phyloP scores from a whole-genome alignment of 768 basidiomycete species.

The Boletellus ananas region DNA sequence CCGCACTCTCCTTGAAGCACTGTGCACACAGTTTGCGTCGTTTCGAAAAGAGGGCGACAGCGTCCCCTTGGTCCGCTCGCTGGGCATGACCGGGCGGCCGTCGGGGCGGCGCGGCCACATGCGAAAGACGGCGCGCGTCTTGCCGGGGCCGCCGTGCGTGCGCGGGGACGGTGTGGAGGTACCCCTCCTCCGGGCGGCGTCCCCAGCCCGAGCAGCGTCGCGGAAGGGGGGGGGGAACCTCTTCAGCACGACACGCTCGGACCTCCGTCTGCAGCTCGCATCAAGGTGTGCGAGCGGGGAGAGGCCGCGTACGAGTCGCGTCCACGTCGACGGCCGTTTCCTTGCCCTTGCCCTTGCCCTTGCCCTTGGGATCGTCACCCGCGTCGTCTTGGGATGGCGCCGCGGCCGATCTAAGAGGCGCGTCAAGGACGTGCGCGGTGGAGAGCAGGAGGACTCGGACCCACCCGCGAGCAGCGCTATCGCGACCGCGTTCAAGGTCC shows the following conservation, averaged over 20 bases:
- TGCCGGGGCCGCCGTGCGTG: neutral
- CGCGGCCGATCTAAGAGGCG: neutral
- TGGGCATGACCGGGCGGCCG: conserved; percentile 6
- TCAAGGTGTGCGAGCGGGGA: too few relatives aligned
- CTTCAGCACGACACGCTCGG: neutral
- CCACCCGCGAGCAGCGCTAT: neutral
- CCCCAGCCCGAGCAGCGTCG: conserved; percentile 11
- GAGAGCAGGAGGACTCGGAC: too few relatives aligned
- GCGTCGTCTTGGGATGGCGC: neutral
- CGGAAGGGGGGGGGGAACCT: neutral
- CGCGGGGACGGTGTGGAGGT: conserved; percentile 4
- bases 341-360: neutral
- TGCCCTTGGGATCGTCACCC: neutral
- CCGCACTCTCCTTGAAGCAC: conserved; percentile 36
- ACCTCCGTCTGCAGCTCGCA: too few relatives aligned
- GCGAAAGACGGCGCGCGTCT: conserved; percentile 21
- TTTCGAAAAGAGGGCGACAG: conserved; percentile 27
- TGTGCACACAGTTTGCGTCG: conserved; percentile 34
- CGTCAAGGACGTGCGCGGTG: too few relatives aligned
- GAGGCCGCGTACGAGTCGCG: too few relatives aligned
- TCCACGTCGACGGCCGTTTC: neutral
- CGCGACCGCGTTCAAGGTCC: too few relatives aligned
- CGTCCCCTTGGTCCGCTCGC: conserved; percentile 8
- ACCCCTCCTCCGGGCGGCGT: neutral
- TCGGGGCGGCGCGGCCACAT: conserved; percentile 25